These are phyloP conservation scores for Ceratobasidium sp. DNA, from an alignment of 1,284 basidiomycete species.

Conservation along the genomic window DNA sequence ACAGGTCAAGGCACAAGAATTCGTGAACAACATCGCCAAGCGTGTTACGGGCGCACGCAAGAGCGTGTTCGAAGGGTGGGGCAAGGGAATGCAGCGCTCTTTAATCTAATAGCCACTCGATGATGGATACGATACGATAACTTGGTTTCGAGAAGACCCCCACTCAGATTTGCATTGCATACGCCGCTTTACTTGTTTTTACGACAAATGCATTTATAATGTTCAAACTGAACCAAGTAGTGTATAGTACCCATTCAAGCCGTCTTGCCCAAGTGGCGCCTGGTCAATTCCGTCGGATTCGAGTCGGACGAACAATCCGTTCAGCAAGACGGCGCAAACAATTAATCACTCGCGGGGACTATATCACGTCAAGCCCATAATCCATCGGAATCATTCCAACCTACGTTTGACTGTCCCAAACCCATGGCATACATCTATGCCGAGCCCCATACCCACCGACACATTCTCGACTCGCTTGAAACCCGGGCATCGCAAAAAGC, in stretches of 20 bases:
- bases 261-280: slow-evolving; percentile 15
- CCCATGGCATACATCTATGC: too few species aligned
- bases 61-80: slow-evolving; percentile 39
- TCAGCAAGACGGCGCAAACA: too few species aligned
- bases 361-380: too few species aligned
- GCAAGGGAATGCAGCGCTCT: slow-evolving; percentile 38
- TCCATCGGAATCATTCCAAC: too few species aligned
- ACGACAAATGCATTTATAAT: slow-evolving; percentile 4
- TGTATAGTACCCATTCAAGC: slow-evolving; percentile 1
- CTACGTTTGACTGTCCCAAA: too few species aligned
- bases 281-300: neutral
- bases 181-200: neutral
- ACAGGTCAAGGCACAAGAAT: neutral
- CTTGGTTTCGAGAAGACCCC: slow-evolving; percentile 20
- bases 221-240: slow-evolving; percentile 31
- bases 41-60: slow-evolving; percentile 24
- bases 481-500: too few species aligned
- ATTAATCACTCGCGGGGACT: too few species aligned
- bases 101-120: slow-evolving; percentile 20
- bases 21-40: slow-evolving; percentile 24
- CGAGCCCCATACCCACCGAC: too few species aligned
- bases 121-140: neutral
- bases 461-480: too few species aligned
- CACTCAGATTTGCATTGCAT: slow-evolving; percentile 27
- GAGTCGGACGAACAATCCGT: neutral